These are phyloP conservation scores for Podila verticillata DNA, from an alignment of 192 early-diverging fungal species.

Conservation along the genomic window DNA sequence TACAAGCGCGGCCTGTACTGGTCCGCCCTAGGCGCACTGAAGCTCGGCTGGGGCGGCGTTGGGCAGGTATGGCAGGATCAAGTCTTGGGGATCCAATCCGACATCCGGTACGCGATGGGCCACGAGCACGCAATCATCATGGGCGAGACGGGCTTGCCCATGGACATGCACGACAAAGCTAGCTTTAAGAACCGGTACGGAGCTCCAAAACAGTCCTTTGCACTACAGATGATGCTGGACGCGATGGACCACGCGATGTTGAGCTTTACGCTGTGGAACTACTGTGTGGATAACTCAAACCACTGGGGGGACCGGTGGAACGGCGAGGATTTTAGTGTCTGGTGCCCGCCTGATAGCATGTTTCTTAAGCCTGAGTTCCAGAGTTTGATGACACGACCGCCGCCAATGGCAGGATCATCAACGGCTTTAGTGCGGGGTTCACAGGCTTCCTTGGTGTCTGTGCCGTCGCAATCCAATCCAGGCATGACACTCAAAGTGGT, in stretches of 20 bases:
- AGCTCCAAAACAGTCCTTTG: conserved; percentile 53
- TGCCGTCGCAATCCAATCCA: background rate
- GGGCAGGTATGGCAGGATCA: conserved; percentile 19
- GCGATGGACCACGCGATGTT: conserved; percentile 58
- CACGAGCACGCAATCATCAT: conserved; percentile 29
- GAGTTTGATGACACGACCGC: background rate
- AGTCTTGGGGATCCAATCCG: conserved; percentile 31
- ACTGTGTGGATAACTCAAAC: conserved; percentile 57
- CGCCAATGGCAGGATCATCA: background rate
- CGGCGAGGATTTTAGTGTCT: conserved; percentile 65
- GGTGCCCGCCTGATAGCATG: conserved; percentile 18
- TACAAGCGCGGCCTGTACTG: conserved; percentile 40
- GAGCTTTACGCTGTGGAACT: conserved; percentile 64
- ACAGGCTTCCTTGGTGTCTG: too few species aligned
- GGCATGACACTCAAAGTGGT: conserved; percentile 11
- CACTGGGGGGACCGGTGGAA: conserved; percentile 66
- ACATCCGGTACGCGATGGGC: conserved; percentile 18
- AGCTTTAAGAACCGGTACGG: conserved; percentile 35
- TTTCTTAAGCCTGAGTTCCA: conserved; percentile 14
- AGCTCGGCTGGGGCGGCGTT: conserved; percentile 24
- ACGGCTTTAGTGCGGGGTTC: background rate
- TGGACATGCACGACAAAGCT: conserved; percentile 38
- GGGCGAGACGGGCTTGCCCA: conserved; percentile 45
- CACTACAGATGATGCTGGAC: conserved; percentile 57
- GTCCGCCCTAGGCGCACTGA: conserved; percentile 26